These are phyloP conservation scores for Baorangia bicolor DNA, from an alignment of 768 basidiomycete species.

Conservation along the genomic window DNA sequence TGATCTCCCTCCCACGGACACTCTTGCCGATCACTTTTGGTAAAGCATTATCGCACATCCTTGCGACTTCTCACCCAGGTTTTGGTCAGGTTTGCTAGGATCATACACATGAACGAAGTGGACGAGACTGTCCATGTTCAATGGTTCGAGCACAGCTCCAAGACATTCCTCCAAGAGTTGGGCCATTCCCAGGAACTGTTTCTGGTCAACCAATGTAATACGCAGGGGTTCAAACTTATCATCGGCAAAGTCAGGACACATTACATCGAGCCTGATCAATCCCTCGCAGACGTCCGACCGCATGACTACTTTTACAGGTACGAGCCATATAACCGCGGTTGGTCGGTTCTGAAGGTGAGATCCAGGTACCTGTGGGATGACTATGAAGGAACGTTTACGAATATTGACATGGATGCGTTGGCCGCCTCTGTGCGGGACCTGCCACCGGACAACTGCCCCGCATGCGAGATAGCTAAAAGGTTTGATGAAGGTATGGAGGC, in stretches of 20 bases:
- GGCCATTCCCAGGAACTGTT: conserved; percentile 66
- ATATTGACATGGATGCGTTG: conserved; percentile 35
- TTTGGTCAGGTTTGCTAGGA: conserved; percentile 61
- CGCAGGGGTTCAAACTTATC: conserved; percentile 39
- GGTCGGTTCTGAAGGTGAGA: background rate
- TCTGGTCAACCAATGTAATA: conserved; percentile 53
- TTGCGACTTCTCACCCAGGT: background rate
- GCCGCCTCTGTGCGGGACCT: background rate
- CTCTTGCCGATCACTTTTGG: conserved; percentile 66
- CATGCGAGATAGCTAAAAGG: conserved; percentile 41
- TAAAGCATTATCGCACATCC: conserved; percentile 22
- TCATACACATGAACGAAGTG: conserved; percentile 50
- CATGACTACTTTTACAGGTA: conserved; percentile 62
- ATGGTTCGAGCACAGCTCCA: conserved; percentile 72
- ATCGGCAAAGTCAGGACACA: conserved; percentile 50
- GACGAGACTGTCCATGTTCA: conserved; percentile 56
- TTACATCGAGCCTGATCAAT: conserved; percentile 26
- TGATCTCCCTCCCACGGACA: conserved; percentile 38
- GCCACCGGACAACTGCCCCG: conserved; percentile 54
- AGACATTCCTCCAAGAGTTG: conserved; percentile 60
- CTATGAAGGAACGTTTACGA: conserved; percentile 43
- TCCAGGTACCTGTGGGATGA: conserved; percentile 53
- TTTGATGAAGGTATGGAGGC: conserved; percentile 32
- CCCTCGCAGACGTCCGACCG: conserved; percentile 26
- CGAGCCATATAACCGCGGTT: background rate